Evolutionary conservation across 345 rosid species (phyloP).

Genomic region (Excoecaria agallocha): DNA sequence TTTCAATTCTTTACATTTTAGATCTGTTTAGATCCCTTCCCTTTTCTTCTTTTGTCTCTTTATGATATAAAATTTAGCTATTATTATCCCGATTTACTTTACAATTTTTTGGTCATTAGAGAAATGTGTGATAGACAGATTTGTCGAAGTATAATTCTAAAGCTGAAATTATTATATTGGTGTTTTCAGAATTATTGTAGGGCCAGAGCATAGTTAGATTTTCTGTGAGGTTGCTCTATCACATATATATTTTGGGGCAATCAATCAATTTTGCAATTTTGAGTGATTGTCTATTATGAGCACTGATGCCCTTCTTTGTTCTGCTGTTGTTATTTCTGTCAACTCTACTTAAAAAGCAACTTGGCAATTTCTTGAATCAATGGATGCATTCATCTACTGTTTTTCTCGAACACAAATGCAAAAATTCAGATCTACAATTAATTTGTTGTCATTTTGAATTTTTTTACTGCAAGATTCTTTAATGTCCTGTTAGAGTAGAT

Average conservation of each 20-base stretch:
- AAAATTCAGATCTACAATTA: neutral
- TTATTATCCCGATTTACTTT: neutral
- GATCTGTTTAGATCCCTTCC: neutral
- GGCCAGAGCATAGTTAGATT: neutral
- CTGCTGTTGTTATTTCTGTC: neutral
- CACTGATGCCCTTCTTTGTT: neutral
- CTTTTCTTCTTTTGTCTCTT: neutral
- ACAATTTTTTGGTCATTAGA: neutral
- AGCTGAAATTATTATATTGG: too few species aligned
- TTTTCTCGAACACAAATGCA: neutral
- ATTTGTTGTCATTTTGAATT: neutral
- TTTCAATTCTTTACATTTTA: conserved; percentile 27
- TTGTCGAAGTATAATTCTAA: too few species aligned
- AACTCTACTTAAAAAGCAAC: neutral
- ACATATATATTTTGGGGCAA: neutral
- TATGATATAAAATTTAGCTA: neutral
- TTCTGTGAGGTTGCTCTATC: neutral
- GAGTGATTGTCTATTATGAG: neutral
- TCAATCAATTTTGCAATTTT: neutral
- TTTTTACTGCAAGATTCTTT: neutral
- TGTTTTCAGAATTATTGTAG: neutral
- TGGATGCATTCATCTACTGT: neutral
- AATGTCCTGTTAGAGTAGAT: neutral
- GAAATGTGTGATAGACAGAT: neutral
- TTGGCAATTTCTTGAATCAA: neutral